Base-by-base conservation (phyloP, 441 rosid genomes). In the Biscutella laevigata region DNA sequence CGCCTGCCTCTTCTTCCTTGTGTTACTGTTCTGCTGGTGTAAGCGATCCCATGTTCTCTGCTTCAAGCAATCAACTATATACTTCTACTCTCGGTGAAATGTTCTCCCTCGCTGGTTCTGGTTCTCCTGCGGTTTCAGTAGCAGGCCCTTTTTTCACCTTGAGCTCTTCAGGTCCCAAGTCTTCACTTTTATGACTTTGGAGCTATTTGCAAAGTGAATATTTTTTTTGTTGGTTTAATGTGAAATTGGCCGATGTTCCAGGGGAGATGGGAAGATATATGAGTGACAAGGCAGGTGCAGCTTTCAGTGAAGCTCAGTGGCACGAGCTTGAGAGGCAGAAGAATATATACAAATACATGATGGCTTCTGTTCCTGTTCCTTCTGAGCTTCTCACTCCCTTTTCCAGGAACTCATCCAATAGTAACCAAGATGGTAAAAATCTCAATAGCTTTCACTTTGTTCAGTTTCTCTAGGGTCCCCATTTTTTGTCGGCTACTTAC, bases 241-340 rank as follows among this genome's bases (percentile, higher is more conserved):
- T 43, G 16, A 19, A 7, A 19, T 14, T 35, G 29, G 13, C 47
- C 20, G 17, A 17, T 63, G 33, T 20, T 46, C 12, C 53, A 66
- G 70, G 60, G 14, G 65, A 58, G 13, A 51, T 52, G 36, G 47
- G 60, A 65, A 58, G 54, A 53, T 27, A 26, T 51, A 17, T 52
- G 37, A 36, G 26, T 51, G 70, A 58, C 2, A 52, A 44, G 21
- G 44, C 19, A 28, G 37, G 50, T 47, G 51, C 13, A 27, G 81
- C 81, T 45, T 81, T 82, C 43, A 77, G 81, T 25, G 69, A 61
- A 51, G 73, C 79, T 36, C 84, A 79, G 57, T 69, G 73, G 77
- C 75, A 66, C 22, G 88, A 82, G 74, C 74, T 79, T 50, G 74
- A 75, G 74, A 79, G 83, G 33, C 88, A 82, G 62, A 77, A 70